phyloP scores from a whole-genome alignment of 148 eudicot species.

The Tetragonia tetragonoides region DNA sequence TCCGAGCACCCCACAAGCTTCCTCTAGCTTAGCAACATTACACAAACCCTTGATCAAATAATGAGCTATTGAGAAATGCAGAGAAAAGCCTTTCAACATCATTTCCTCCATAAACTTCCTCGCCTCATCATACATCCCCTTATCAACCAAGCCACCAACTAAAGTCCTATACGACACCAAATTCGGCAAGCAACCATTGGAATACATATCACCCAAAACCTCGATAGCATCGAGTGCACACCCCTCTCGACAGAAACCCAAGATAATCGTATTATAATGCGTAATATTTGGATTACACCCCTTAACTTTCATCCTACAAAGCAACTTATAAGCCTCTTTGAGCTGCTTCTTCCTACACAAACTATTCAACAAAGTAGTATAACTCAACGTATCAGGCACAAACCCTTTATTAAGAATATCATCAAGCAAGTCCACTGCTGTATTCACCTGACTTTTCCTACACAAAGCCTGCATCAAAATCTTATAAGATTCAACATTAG shows the following conservation, averaged over 20 bases:
- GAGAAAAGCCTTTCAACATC: slow-evolving; percentile 68
- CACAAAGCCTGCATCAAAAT: slow-evolving; percentile 88
- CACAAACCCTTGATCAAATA: slow-evolving; percentile 58
- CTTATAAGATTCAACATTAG: slow-evolving; percentile 72
- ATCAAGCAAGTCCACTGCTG: slow-evolving; percentile 66
- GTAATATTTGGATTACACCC: slow-evolving; percentile 88
- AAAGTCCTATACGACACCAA: slow-evolving; percentile 73
- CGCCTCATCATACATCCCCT: slow-evolving; percentile 75
- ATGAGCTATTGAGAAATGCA: slow-evolving; percentile 77
- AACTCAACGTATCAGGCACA: slow-evolving; percentile 78
- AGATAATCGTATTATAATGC: slow-evolving; percentile 74
- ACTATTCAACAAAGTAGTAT: slow-evolving; percentile 78
- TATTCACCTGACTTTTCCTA: slow-evolving; percentile 80
- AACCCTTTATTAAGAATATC: slow-evolving; percentile 92
- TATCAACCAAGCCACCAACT: slow-evolving; percentile 73
- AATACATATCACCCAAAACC: slow-evolving; percentile 71
- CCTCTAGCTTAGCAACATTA: slow-evolving; percentile 65
- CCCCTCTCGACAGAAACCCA: slow-evolving; percentile 71
- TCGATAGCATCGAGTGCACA: slow-evolving; percentile 73
- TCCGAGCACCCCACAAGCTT: slow-evolving; percentile 57
- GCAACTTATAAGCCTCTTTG: slow-evolving; percentile 86
- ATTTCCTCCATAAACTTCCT: slow-evolving; percentile 53
- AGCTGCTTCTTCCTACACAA: slow-evolving; percentile 87
- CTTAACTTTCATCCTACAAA: slow-evolving; percentile 86
- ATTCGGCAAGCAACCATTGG: no score